Base-by-base conservation (phyloP, 2,329 filamentous ascomycete genomes). In the Shiraia sp. region DNA sequence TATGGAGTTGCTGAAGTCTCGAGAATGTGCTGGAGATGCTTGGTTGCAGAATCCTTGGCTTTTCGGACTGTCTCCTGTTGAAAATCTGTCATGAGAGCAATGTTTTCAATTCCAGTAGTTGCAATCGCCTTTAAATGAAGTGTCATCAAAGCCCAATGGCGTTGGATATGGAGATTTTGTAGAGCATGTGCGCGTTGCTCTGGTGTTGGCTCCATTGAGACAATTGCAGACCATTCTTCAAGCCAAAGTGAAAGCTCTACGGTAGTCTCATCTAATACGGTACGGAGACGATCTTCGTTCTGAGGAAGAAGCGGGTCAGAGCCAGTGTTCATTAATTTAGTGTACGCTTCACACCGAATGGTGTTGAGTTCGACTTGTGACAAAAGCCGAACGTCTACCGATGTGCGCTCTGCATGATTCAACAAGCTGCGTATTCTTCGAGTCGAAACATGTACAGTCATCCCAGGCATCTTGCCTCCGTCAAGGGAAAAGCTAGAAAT, bases 61-160 rank as follows among this genome's bases (percentile, higher is more conserved):
- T 72, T 72, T n/a, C 69, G 50, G 2, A 80, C 71, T 29, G 80
- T 72, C 3, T 70, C 68, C 10, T 67, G 69, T 51, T 80, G 77
- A 1, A 71, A 64, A 0, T 70, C 54, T 0, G 74, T 75, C 76
- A 81, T 79, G 2, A 76, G 66, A 19, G 73, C 74, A 25, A 79
- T 69, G 31, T 78, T 78, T 32, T 77, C 74, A 6, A 77, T 72
- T 3, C 75, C 75, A 36, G 75, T 72, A 4, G 69, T 68, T 29
- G 75, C 72, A 1, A 80, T 58, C 0, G 76, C 78, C 53, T 77
- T 75, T 32, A 78, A 75, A 42, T 78, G 66, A 1, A 78, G 69
- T 54, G 79, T 79, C 30, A 77, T 75, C 12, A 77, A 70, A 1
- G 76, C 73, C 78, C 78, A 81, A 47, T 76, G 76, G 43, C 73